These are phyloP conservation scores for Diaporthe vexans DNA, from an alignment of 2,329 filamentous ascomycete species.

Conservation along the genomic window DNA sequence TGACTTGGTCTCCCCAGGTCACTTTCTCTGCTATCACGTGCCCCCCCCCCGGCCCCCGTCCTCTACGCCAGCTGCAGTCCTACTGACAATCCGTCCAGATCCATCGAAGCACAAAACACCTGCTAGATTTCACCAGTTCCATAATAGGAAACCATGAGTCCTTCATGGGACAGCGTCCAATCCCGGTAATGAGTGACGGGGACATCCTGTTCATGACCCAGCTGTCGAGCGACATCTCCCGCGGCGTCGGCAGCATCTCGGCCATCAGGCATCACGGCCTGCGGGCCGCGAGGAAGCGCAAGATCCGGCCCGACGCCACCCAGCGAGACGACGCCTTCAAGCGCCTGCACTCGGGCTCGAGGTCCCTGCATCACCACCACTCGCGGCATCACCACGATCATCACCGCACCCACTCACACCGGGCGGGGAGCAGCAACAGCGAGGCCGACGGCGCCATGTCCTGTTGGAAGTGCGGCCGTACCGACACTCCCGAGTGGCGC, in stretches of 20 bases:
- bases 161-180: slow-evolving; percentile 30
- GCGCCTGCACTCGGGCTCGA: slow-evolving; percentile 20
- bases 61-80: not conserved
- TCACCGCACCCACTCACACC: not conserved
- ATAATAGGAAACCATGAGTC: slow-evolving; percentile 39
- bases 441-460: not conserved
- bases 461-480: slow-evolving; percentile 41
- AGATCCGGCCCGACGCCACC: slow-evolving; percentile 18
- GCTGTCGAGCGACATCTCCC: slow-evolving; percentile 42
- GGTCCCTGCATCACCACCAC: slow-evolving; percentile 18
- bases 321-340: slow-evolving; percentile 16
- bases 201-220: slow-evolving; percentile 44
- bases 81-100: slow-evolving; percentile 34
- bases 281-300: slow-evolving; percentile 39
- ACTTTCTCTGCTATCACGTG: not conserved
- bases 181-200: slow-evolving; percentile 42
- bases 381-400: slow-evolving; percentile 6
- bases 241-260: slow-evolving; percentile 41
- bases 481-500: slow-evolving; percentile 42
- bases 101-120: slow-evolving; percentile 42
- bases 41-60: not conserved
- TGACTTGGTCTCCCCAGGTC: not conserved
- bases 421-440: slow-evolving; percentile 12
- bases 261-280: slow-evolving; percentile 40
- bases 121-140: slow-evolving; percentile 40